Evolutionary conservation across 2,329 filamentous ascomycete species (phyloP), one percentile per base, ranked within the genome.

Genomic region (Colletotrichum sp.): DNA sequence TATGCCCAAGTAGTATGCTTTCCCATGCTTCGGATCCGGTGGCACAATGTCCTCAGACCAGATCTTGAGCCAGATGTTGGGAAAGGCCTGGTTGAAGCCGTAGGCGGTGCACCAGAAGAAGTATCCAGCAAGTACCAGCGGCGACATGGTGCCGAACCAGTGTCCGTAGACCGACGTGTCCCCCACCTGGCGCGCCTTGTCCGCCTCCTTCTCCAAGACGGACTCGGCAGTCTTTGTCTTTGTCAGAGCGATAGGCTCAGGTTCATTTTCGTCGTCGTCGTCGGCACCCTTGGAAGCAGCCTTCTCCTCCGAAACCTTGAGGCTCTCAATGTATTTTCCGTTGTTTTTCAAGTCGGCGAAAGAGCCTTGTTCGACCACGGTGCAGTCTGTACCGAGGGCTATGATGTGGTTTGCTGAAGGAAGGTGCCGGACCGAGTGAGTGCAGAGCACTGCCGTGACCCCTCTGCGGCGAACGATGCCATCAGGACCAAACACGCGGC

Each of bases 341-440:
- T 84, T 84, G 2, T 76, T 73, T 61, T 84, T 79, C 1, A 89
- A 81, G 8, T 84, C 78, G 8, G 80, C 66, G 60, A 87, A 89
- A 0, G 78, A 82, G 5, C 83, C 83, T 38, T 89, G 85, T 34
- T 89, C 87, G 2, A 84, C 73, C 18, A 89, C 78, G 3, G 78
- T 82, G 0, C 87, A 87, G 4, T 84, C 80, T 12, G 77, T 76
- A 3, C 83, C 83, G 1, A 90, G 82, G 0, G 84, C 85, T 67
- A 89, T 83, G 9, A 90, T 83, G 48, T 86, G 83, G 60, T 89
- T 84, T 3, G 87, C 85, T 1, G 81, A 79, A 0, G 86, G 84
- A 1, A 89, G 78, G 71, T 84, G 83, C 5, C 81, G 78, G 24
- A 86, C 79, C 4, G 83, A 84, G 75, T 87, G 84, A 0, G 85